Evolutionary conservation across 1,284 basidiomycete genomes (phyloP), one percentile per base, ranked within the genome.

Genomic region (Malassezia arunalokei): DNA sequence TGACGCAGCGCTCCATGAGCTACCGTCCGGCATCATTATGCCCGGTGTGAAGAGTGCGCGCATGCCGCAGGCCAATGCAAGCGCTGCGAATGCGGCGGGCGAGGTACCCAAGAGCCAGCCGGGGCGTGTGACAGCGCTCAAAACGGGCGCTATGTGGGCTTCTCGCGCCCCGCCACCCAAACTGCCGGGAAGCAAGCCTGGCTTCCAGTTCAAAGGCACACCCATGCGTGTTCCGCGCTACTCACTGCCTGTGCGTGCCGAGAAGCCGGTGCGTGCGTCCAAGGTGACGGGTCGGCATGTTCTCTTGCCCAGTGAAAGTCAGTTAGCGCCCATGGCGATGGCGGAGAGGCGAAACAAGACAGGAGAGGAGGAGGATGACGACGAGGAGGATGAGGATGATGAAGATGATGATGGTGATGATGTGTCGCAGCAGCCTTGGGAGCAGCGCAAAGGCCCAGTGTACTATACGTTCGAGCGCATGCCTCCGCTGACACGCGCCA

Each of bases 201-300:
- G 20, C 20, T 24, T 39, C n/a, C 20, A 63, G 57, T 49, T 63
- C 49, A 71, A 73, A 40, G 70, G 70, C 11, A 73, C 70, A 2
- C 70, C 70, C 0, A 60, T 68, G 27, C 58, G 68, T 12, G 53
- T 65, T 0, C 67, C 61, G 12, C 63, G 67, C 28, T 73, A 73
- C 53, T 71, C 68, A 37, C 57, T 73, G 12, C 70, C 70, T 4
- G 68, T 71, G 4, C 59, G 70, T 6, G 47, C 67, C 7, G 70
- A 73, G 43, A 73, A 71, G 60, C 83, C 53, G 76, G 87, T 74
- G 3, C 80, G 90, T 42, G 85, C 87, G 0, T 89, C 87, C 12
- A 95, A 95, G 76, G 89, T 85, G 1, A 85, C 83, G 0, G 87
- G 91, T 64, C 88, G 87, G 69, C 86, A 92, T 60, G 88, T 95